Evolutionary conservation across 306 rosid species (phyloP).

Genomic region (Quercus engelmannii): DNA sequence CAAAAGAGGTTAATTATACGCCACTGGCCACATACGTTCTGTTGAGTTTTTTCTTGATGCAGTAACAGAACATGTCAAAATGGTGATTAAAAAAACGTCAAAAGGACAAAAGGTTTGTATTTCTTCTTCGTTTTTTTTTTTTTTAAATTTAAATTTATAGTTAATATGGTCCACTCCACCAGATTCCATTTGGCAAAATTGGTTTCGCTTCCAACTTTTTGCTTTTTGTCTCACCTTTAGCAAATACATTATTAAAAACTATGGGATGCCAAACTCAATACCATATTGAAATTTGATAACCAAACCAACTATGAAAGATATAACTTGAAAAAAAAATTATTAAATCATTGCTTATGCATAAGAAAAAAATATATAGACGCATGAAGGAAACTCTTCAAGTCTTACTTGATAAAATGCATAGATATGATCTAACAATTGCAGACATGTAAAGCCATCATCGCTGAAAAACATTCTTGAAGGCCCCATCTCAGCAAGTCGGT

Average conservation of each 20-base stretch:
- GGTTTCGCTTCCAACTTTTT: too few relatives aligned
- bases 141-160: not conserved
- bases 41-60: not conserved
- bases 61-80: not conserved
- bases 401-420: constrained; percentile 86
- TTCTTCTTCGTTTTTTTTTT: not conserved
- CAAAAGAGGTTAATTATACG: not conserved
- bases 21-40: not conserved
- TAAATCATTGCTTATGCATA: not conserved
- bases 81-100: not conserved
- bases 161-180: not conserved
- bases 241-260: too few relatives aligned
- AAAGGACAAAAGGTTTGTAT: not conserved
- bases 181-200: too few relatives aligned
- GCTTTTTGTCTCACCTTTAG: too few relatives aligned
- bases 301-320: not conserved
- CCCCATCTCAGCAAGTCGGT: constrained; percentile 91
- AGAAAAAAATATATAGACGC: not conserved
- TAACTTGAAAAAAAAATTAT: not conserved
- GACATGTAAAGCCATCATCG: constrained; percentile 70
- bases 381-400: not conserved
- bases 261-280: not conserved
- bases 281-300: not conserved
- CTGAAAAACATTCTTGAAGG: constrained; percentile 79
- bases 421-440: constrained; percentile 73